Evolutionary conservation across 371 early-diverging fungal genomes (phyloP), one percentile per base, ranked within the genome.

Genomic region (Modicella reniformis): DNA sequence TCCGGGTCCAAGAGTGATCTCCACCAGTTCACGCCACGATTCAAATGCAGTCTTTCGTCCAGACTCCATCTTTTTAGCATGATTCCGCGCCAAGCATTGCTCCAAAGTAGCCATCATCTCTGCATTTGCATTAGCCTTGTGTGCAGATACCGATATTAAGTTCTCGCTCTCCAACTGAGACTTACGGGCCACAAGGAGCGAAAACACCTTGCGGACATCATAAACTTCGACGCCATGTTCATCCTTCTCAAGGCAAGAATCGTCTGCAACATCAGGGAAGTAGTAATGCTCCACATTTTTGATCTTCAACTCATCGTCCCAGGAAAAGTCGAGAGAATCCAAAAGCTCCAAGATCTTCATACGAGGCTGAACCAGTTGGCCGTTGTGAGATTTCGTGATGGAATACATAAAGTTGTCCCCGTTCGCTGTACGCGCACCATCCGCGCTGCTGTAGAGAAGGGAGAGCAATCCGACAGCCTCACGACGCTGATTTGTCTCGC

Each of bases 1-100:
- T 75, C 82, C 92, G 71, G 81, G 89, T 23, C 87, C 83, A 0
- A 93, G 57, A 0, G 92, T 86, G 21, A 93, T 85, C 57, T 92
- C 90, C 1, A 93, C 84, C 19, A 95, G 80, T 60, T 93, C 89
- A 65, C 90, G 88, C 96, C 96, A 97, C 0, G 93, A 91, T 40
- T 50, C 87, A 80, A 63, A 92, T 53, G 67, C 90, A 86, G 62
- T 91, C 86, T 44, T 81, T 67, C 58, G 90, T 87, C 92, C 58
- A 83, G 83, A 49, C 80, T 83, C 62, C 92, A 86, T 71, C 90
- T 90, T 67, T 26, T 87, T 85, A 21, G 75, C 74, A 58, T 90
- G 88, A 64, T 95, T 96, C 21, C 84, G 72, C 10, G 85, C 88
- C 75, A 87, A 82, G 59, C 85, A 84, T 26, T 75, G 75, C 26